Evolutionary conservation across 2,329 filamentous ascomycete genomes (phyloP).

Genomic region (Ceratocystis diversiconidia): DNA sequence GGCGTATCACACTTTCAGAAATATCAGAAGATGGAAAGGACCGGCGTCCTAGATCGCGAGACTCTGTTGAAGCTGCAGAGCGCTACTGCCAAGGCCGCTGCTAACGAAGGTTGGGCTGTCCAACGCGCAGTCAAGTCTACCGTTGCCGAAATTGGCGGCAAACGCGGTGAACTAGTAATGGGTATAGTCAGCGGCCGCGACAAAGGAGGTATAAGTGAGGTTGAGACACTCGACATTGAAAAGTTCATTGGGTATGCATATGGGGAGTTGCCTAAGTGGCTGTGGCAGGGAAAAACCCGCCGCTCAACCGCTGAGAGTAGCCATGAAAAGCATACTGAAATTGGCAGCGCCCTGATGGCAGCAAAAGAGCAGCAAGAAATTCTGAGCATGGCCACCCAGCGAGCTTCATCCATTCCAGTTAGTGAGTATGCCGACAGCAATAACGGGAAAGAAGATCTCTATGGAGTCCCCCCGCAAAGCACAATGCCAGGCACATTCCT

Average conservation of each 20-base stretch:
- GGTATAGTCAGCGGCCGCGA: constrained; percentile 82
- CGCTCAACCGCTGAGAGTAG: constrained; percentile 38
- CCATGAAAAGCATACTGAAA: constrained; percentile 35
- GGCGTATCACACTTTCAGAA: constrained; percentile 86
- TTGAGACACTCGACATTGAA: constrained; percentile 84
- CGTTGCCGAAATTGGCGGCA: constrained; percentile 82
- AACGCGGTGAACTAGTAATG: constrained; percentile 86
- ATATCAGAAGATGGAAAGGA: constrained; percentile 63
- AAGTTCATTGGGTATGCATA: constrained; percentile 63
- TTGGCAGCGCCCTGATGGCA: constrained; percentile 21
- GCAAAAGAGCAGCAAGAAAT: constrained; percentile 15
- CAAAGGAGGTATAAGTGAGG: constrained; percentile 78
- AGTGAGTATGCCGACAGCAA: constrained; percentile 21
- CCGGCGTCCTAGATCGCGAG: constrained; percentile 65
- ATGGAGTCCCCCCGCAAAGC: constrained; percentile 28
- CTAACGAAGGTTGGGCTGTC: constrained; percentile 81
- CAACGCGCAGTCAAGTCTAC: constrained; percentile 90
- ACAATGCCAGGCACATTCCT: constrained; percentile 12
- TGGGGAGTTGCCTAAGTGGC: constrained; percentile 78
- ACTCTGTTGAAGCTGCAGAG: constrained; percentile 70
- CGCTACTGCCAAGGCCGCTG: constrained; percentile 78
- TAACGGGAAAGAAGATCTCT: constrained; percentile 34
- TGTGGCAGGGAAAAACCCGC: constrained; percentile 82
- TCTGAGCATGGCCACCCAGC: constrained; percentile 5
- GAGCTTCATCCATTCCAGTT: constrained; percentile 29